Evolutionary conservation across 108 stramenopile species (phyloP), one percentile per base, ranked within the genome.

Genomic region (Parietichytrium sp.): DNA sequence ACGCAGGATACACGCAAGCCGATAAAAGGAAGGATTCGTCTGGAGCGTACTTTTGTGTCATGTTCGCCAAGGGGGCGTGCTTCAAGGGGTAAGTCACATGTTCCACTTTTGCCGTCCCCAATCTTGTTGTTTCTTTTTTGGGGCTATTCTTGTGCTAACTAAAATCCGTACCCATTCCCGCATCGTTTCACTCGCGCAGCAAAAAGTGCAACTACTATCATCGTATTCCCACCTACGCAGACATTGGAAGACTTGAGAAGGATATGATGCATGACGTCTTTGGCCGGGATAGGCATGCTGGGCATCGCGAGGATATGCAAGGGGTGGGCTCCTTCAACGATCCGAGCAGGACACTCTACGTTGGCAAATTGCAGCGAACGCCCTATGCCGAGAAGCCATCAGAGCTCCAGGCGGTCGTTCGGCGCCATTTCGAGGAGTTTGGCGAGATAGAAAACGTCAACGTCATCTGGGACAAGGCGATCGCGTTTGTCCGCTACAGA

Each of bases 401-500:
- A 30, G 81, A 49, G 53, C 48, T 85, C 12, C 55, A 84, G 36
- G 30, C 49, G 55, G 51, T 26, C 20, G 18, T 88, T 15, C n/a
- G 53, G 82, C 47, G 49, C 16, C 84, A 86, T 52, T 88, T 88
- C n/a, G 84, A 81, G 0, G 88, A 86, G 86, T 88, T 84, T 84
- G 88, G 88, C 42, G 88, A 88, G 77, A 79, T 88, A 47, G 88
- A 88, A 53, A 16, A 52, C 54, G 77, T 88, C 54, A 88, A 88
- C 51, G 31, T 86, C 29, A 78, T 88, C 54, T 47, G 47, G 2
- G 52, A 86, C 10, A 55, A 83, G 7, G 49, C 51, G 29, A 86
- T 85, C 49, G 86, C 86, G 6, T 88, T 88, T 33, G 85, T 86
- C 29, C 51, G 88, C 16, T 87, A 85, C 53, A 26, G 85, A 18